Base-by-base conservation (phyloP, 2,329 filamentous ascomycete species). In the Pseudophaeomoniella oleicola region DNA sequence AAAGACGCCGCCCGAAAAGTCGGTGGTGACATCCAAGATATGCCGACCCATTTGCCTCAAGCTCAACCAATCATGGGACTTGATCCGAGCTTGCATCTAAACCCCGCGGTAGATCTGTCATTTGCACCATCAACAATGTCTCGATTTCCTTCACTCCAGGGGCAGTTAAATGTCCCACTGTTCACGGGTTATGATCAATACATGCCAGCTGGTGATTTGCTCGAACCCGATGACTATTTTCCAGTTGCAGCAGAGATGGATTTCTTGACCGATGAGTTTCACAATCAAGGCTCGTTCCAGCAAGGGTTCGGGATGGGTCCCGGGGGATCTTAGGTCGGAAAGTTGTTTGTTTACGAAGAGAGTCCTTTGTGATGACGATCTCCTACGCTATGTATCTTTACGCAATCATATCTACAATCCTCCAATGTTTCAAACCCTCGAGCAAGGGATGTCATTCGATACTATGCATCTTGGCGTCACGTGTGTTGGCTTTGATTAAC, bases 1-100 rank as follows among this genome's bases (percentile, higher is more conserved):
- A 49, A 46, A 16, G 54, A 51, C 4, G 46, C 61, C 2, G 53
- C 50, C 4, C 51, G 48, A 5, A 50, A 55, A 15, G 44, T 57
- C 19, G 51, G 50, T 9, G 48, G 50, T 4, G 46, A 50, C 13
- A 41, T 54, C 3, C 47, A 46, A 16, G 54, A 57, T 16, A 39
- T 57, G 12, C 50, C 55, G 4, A 34, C 37, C 10, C 22, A 37
- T 12, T 41, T 42, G 30, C 46, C 47, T 11, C 42, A 42, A 4
- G 39, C 39, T 27, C 31, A 36, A 15, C 29, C 22, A 9, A n/a
- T n/a, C n/a, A 9, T 27, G 9, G 22, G n/a, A 6, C 6, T 27
- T 6, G 22, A 27, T n/a, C 22, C 22, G n/a, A 27, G 22, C 22
- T 27, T 27, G 22, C 22, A 27, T 9, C n/a, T 27, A n/a, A 27